phyloP scores from a whole-genome alignment of 2,329 filamentous ascomycete genomes.

The Pseudonectria buxi region DNA sequence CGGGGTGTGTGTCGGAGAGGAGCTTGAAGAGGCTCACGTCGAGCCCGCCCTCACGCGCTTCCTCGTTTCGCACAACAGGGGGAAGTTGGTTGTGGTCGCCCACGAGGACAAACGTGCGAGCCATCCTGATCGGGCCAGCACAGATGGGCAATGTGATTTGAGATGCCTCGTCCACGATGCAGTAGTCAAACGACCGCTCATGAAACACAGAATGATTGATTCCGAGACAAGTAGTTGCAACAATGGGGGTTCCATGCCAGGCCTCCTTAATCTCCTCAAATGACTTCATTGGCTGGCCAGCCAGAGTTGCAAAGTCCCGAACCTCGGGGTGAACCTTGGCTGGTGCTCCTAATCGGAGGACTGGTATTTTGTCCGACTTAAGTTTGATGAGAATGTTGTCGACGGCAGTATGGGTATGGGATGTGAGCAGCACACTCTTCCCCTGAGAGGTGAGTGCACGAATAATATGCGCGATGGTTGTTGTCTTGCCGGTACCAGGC shows the following conservation, averaged over 20 bases:
- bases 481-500: conserved; percentile 97
- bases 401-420: conserved; percentile 94
- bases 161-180: conserved; percentile 95
- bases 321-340: conserved; percentile 87
- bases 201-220: conserved; percentile 85
- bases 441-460: conserved; percentile 79
- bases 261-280: conserved; percentile 78
- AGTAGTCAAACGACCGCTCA: conserved; percentile 90
- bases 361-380: conserved; percentile 65
- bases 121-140: conserved; percentile 87
- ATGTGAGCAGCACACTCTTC: conserved; percentile 88
- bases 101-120: conserved; percentile 86
- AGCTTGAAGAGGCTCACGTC: conserved; percentile 93
- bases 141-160: conserved; percentile 96
- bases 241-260: conserved; percentile 81
- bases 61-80: conserved; percentile 86
- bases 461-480: conserved; percentile 96
- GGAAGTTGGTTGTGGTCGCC: conserved; percentile 96
- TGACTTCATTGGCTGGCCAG: conserved; percentile 62
- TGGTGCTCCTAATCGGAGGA: conserved; percentile 77
- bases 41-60: conserved; percentile 76
- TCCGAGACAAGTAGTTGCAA: conserved; percentile 90
- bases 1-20: conserved; percentile 79
- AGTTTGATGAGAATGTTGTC: conserved; percentile 97
- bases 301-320: conserved; percentile 74